phyloP scores from a whole-genome alignment of 1,284 basidiomycete species.

The Cystobasidium sp. region DNA sequence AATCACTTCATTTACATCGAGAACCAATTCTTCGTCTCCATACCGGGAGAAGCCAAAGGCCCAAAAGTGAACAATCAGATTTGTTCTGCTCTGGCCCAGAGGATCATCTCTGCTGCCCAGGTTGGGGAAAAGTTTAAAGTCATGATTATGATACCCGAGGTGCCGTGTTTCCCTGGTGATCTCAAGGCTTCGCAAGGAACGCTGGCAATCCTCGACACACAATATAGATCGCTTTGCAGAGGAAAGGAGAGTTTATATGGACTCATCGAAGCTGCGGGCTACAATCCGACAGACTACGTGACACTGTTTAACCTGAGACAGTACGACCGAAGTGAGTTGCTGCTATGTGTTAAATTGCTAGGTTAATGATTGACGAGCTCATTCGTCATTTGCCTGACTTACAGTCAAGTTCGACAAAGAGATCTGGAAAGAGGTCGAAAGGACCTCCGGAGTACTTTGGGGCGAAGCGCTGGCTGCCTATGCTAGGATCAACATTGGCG shows the following conservation, averaged over 20 bases:
- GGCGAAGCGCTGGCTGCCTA: conserved; percentile 83
- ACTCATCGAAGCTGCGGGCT: conserved; percentile 74
- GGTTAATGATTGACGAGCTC: neutral
- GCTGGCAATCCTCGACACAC: conserved; percentile 77
- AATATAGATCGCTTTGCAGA: conserved; percentile 78
- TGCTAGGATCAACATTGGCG: conserved; percentile 61
- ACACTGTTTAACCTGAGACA: conserved; percentile 86
- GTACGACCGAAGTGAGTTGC: conserved; percentile 68
- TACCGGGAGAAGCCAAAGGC: conserved; percentile 58
- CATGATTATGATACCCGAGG: conserved; percentile 42
- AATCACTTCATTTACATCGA: conserved; percentile 90
- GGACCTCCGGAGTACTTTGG: conserved; percentile 75
- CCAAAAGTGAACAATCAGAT: conserved; percentile 76
- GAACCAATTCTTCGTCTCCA: conserved; percentile 92
- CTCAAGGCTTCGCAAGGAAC: conserved; percentile 67
- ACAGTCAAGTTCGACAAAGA: conserved; percentile 74
- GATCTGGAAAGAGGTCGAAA: conserved; percentile 71
- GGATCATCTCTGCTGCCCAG: conserved; percentile 77
- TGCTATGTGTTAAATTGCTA: neutral
- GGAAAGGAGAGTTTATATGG: conserved; percentile 86
- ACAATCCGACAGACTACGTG: conserved; percentile 76
- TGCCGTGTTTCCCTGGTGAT: conserved; percentile 70
- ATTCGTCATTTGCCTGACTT: neutral
- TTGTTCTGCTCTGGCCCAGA: conserved; percentile 76
- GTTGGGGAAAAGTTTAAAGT: conserved; percentile 75